Evolutionary conservation across 139 green algal genomes (phyloP), one percentile per base, ranked within the genome.

Genomic region (Coccomyxa sp.): DNA sequence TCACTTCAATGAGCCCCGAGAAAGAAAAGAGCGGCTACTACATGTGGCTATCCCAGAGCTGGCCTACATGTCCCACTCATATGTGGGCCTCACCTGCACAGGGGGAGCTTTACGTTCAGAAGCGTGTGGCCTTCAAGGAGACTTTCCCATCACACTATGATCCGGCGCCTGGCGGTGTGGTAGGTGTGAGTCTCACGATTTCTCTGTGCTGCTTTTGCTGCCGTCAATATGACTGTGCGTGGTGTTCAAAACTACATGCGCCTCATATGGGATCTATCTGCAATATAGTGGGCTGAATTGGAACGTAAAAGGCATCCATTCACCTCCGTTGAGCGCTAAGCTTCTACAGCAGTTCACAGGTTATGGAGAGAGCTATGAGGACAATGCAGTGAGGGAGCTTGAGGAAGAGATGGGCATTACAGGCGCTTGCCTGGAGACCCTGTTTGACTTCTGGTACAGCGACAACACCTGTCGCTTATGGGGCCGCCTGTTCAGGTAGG

Each of bases 61-160:
- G 69, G 38, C 10, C 64, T 35, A 75, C 37, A 37, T 34, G 22
- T 10, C 34, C 68, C 14, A 12, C 22, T 8, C 22, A 73, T 73
- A 18, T 33, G 64, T 24, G 27, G n/a, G 54, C 22, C 54, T 68
- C 54, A 68, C 54, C 54, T 73, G 24, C 37, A 39, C 37, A 82
- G 78, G 78, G 55, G 0, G 27, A 82, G n/a, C 12, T 82, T 12
- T 82, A 55, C 58, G 78, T 82, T 0, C 78, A 82, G 50, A 82
- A 82, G 70, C 64, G 78, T 37, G 78, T 82, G 27, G 41, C 70
- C 0, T 82, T 82, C 71, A 82, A 82, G 35, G 78, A 82, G 54
- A 82, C 71, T 29, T 82, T 74, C 37, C 70, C 78, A n/a, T 78
- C 50, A 6, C 55, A 50, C 22, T 82, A 82, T 69, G 78, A 82